These are phyloP conservation scores for Salix brachista DNA, from an alignment of 345 rosid genomes.

Conservation along the genomic window DNA sequence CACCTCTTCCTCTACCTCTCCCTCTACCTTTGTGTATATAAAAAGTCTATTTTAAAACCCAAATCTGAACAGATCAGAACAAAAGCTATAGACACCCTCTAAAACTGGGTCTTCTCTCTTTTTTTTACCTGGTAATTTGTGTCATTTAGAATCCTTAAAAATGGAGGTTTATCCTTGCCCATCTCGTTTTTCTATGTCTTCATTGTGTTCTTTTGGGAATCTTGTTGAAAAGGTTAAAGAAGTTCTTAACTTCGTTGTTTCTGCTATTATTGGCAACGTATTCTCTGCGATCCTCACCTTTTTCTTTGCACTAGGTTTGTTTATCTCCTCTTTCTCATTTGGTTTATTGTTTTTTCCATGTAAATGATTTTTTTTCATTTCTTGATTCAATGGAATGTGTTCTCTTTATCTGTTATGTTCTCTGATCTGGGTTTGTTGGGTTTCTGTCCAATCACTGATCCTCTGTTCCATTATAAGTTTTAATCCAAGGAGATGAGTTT, in stretches of 20 bases:
- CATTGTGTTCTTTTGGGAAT: conserved; percentile 41
- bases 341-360: background rate
- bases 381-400: conserved; percentile 7
- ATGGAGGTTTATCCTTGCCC: conserved; percentile 65
- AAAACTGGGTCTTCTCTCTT: background rate
- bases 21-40: conserved; percentile 11
- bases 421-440: conserved; percentile 1
- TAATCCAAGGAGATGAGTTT: background rate
- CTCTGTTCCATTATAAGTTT: background rate
- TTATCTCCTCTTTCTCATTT: background rate
- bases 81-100: background rate
- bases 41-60: conserved; percentile 1
- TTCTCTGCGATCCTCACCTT: conserved; percentile 93
- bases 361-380: background rate
- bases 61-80: conserved; percentile 19
- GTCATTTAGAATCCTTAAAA: background rate
- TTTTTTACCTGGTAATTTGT: background rate
- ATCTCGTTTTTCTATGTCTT: conserved; percentile 44
- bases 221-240: conserved; percentile 58
- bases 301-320: conserved; percentile 92
- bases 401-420: conserved; percentile 13
- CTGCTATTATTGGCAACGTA: conserved; percentile 74
- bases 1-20: background rate
- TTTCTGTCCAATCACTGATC: conserved; percentile 3
- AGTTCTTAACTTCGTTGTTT: conserved; percentile 59